A percentile compares a stretch with the other conserved stretches of the same genome.
Conservation (phyloP, 2,329 filamentous ascomycete genomes). For the Ophiostoma himal-ulmi region DNA sequence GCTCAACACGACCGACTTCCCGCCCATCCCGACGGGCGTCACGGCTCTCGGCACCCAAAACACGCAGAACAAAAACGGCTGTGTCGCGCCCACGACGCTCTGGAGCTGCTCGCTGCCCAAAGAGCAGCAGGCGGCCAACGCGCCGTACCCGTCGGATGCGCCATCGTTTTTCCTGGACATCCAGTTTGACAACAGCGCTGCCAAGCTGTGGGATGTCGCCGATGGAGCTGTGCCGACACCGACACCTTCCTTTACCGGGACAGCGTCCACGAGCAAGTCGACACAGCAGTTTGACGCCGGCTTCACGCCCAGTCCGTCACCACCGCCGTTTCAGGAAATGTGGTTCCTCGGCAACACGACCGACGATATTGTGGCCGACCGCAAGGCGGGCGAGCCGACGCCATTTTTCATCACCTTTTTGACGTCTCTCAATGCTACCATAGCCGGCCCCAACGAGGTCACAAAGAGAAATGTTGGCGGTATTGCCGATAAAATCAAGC, state of each 20-base stretch:
- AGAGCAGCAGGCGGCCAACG: slow-evolving; percentile 60
- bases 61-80: slow-evolving; percentile 57
- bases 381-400: slow-evolving; percentile 78
- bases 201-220: slow-evolving; percentile 45
- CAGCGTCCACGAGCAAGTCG: not conserved
- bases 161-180: slow-evolving; percentile 80
- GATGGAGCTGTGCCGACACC: slow-evolving; percentile 33
- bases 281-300: slow-evolving; percentile 25
- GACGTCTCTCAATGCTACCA: slow-evolving; percentile 37
- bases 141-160: slow-evolving; percentile 59
- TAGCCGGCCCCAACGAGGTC: slow-evolving; percentile 30
- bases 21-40: slow-evolving; percentile 78
- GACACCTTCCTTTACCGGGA: not conserved
- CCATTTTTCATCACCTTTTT: slow-evolving; percentile 82
- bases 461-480: slow-evolving; percentile 16
- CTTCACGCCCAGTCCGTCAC: slow-evolving; percentile 49
- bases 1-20: slow-evolving; percentile 81
- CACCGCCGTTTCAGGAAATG: slow-evolving; percentile 63
- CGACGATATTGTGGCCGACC: slow-evolving; percentile 58
- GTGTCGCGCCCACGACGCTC: slow-evolving; percentile 63
- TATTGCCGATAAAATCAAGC: slow-evolving; percentile 21
- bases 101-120: slow-evolving; percentile 87
- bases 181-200: slow-evolving; percentile 58
- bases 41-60: slow-evolving; percentile 71
- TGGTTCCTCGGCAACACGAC: slow-evolving; percentile 81